Base-by-base conservation (phyloP, 805 yeast species). In the Spathaspora gorwiae region DNA sequence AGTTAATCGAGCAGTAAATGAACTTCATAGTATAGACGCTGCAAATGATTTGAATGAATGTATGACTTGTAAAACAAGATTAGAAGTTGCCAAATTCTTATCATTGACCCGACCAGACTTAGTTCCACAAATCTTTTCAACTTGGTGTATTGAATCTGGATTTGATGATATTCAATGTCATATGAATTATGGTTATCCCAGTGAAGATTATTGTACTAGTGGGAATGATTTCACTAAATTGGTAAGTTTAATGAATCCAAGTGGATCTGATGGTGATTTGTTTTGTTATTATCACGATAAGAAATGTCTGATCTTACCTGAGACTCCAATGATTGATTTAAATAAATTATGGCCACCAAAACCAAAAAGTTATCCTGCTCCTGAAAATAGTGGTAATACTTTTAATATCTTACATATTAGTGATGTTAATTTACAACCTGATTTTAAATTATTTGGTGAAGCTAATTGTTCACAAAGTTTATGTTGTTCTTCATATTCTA, bases 391-490 rank as follows among this genome's bases (percentile, higher is more conserved):
- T 35, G 48, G 57, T 15, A 59, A 72, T 46, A 66, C 72, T 1
- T 78, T 82, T 61, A 78, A 81, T 47, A 88, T 81, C 5, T 65
- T 84, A 48, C 90, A 84, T 53, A 54, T 84, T 30, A 75, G 84
- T 14, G 90, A 84, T 56, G 79, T 83, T 61, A 89, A 84, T 60
- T 61, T 81, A 39, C 79, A 82, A 56, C 60, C 76, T 45, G 77
- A 78, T 50, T 80, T 76, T 59, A 59, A 68, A 19, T 63, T 77
- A 10, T 84, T 83, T 30, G 59, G 76, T 5, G 86, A 80, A 58
- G 76, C 76, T n/a, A 79, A 80, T 54, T 79, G 84, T 59, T 61
- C 78, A 60, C 46, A 66, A 49, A 50, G 67, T 60, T 71, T 81
- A 75, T 84, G 90, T 59, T 84, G 90, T 59, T 71, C 80, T 26